Percentiles rank a stretch among this genome's conserved stretches.
Evolutionary conservation across 1,284 basidiomycete species (phyloP).

Genomic region (Ceratobasidium theobromae): DNA sequence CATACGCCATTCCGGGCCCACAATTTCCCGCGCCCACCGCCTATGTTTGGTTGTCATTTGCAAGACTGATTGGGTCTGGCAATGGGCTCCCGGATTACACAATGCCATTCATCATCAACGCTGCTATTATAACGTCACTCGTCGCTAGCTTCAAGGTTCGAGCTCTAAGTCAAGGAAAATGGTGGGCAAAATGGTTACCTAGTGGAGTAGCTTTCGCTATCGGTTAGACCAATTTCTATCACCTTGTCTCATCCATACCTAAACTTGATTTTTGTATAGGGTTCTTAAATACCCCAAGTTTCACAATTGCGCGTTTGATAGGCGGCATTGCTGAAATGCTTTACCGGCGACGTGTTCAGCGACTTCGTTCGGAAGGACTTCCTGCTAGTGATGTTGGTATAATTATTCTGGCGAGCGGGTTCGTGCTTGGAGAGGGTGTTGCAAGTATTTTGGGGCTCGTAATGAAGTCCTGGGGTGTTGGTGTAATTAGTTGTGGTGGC

Average conservation of each 20-base stretch:
- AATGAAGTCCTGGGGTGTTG: slow-evolving; percentile 72
- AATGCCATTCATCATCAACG: slow-evolving; percentile 66
- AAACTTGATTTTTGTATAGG: slow-evolving; percentile 42
- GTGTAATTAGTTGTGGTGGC: slow-evolving; percentile 80
- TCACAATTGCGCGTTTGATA: slow-evolving; percentile 87
- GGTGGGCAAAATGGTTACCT: slow-evolving; percentile 73
- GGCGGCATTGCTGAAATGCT: slow-evolving; percentile 82
- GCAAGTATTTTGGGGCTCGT: slow-evolving; percentile 80
- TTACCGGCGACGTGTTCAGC: slow-evolving; percentile 55
- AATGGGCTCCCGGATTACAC: slow-evolving; percentile 4
- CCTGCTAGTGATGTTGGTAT: slow-evolving; percentile 60
- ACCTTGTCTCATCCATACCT: slow-evolving; percentile 40
- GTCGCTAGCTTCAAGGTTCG: slow-evolving; percentile 68
- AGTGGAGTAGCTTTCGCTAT: slow-evolving; percentile 88
- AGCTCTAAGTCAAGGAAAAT: slow-evolving; percentile 48
- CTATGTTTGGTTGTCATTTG: slow-evolving; percentile 88
- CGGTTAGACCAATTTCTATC: slow-evolving; percentile 39
- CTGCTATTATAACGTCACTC: slow-evolving; percentile 68
- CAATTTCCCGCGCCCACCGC: slow-evolving; percentile 94
- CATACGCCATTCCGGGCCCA: slow-evolving; percentile 85
- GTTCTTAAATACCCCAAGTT: slow-evolving; percentile 94
- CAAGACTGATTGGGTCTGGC: slow-evolving; percentile 70
- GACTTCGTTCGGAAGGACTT: slow-evolving; percentile 41
- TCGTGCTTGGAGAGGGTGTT: slow-evolving; percentile 93
- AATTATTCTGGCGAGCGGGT: slow-evolving; percentile 90